phyloP scores from a whole-genome alignment of 306 rosid species.

The Cercis canadensis region DNA sequence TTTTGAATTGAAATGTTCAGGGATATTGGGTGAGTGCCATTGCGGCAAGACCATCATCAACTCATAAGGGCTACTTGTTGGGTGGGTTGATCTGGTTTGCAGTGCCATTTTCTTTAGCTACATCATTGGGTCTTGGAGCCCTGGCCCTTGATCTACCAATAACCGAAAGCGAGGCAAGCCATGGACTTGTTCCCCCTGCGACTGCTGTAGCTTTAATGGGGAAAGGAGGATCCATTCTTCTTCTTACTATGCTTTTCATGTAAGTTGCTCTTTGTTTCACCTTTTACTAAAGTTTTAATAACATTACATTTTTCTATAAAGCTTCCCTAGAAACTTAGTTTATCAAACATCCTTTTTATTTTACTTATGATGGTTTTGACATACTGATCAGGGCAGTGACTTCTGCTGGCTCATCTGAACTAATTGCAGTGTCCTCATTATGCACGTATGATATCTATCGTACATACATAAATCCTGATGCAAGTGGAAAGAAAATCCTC shows the following conservation, averaged over 20 bases:
- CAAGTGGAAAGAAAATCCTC: conserved; percentile 79
- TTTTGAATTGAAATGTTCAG: conserved; percentile 47
- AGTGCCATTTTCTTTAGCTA: conserved; percentile 94
- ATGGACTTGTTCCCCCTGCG: conserved; percentile 94
- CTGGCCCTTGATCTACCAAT: conserved; percentile 91
- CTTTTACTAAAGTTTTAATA: background rate
- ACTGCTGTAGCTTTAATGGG: conserved; percentile 97
- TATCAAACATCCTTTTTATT: background rate
- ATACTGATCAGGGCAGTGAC: conserved; percentile 83
- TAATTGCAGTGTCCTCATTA: conserved; percentile 78
- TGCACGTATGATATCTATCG: conserved; percentile 93
- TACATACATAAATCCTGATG: conserved; percentile 81
- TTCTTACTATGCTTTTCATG: conserved; percentile 96
- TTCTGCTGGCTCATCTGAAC: conserved; percentile 95
- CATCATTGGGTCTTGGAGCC: conserved; percentile 90
- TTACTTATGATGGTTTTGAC: conserved; percentile 31
- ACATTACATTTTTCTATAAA: background rate
- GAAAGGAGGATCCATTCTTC: conserved; percentile 88
- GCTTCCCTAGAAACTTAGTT: background rate
- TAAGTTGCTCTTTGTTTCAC: conserved; percentile 42
- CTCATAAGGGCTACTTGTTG: conserved; percentile 93
- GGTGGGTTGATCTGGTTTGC: conserved; percentile 99
- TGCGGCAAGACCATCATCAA: conserved; percentile 94
- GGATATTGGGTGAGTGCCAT: conserved; percentile 99
- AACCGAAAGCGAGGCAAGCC: conserved; percentile 75